Evolutionary conservation across 148 eudicot genomes (phyloP).

Genomic region (Camellia sinensis): DNA sequence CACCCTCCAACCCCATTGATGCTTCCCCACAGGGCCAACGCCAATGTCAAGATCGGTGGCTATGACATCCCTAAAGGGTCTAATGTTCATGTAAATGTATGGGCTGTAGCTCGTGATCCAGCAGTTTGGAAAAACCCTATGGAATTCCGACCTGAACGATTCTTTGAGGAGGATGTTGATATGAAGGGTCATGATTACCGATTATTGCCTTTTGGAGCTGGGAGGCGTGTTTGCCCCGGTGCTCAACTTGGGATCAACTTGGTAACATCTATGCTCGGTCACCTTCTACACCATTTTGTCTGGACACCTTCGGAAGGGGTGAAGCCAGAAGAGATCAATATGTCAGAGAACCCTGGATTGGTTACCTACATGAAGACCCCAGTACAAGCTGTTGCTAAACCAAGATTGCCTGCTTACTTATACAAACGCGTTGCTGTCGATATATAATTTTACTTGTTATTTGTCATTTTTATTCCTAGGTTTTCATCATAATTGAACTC

Average conservation of each 20-base stretch:
- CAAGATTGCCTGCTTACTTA: constrained; percentile 41
- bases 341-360: constrained; percentile 67
- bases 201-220: constrained; percentile 75
- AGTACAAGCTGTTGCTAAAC: constrained; percentile 31
- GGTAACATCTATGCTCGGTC: no score
- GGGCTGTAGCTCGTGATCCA: no score
- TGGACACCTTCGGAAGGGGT: constrained; percentile 57
- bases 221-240: constrained; percentile 80
- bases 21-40: no score
- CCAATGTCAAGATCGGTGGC: no score
- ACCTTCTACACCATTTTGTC: constrained; percentile 25
- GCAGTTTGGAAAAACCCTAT: constrained; percentile 29
- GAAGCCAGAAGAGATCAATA: constrained; percentile 59
- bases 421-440: constrained; percentile 56
- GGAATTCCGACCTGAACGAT: constrained; percentile 68
- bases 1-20: no score
- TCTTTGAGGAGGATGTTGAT: constrained; percentile 20
- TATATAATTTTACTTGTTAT: constrained; percentile 11
- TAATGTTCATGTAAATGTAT: no score
- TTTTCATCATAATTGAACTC: no score
- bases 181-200: constrained; percentile 11
- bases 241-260: constrained; percentile 66
- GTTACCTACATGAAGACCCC: constrained; percentile 76
- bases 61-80: no score
- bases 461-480: no score